Evolutionary conservation across 331 rosid species (phyloP).

Genomic region (Malus hybrid): DNA sequence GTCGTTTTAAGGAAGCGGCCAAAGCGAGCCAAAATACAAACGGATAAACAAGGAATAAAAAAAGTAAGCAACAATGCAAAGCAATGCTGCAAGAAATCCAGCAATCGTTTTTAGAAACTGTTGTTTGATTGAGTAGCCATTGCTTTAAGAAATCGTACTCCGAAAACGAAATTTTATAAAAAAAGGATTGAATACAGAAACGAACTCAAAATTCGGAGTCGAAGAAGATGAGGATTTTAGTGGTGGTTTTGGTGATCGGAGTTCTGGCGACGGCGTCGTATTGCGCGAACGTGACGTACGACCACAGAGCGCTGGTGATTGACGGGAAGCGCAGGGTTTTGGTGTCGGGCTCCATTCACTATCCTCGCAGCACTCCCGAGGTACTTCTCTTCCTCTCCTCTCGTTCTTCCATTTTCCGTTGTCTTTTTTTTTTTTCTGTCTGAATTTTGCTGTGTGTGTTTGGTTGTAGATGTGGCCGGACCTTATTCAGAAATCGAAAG

Average conservation of each 20-base stretch:
- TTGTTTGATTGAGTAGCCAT: background rate
- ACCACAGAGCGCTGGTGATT: slow-evolving; percentile 73
- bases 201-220: background rate
- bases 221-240: slow-evolving; percentile 11
- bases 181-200: background rate
- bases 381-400: slow-evolving; percentile 23
- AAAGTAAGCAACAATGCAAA: background rate
- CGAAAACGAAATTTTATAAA: background rate
- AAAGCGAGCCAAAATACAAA: background rate
- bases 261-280: slow-evolving; percentile 29
- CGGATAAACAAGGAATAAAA: background rate
- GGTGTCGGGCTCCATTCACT: slow-evolving; percentile 88
- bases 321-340: slow-evolving; percentile 74
- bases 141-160: background rate
- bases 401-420: background rate
- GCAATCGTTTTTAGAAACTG: background rate
- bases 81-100: slow-evolving; percentile 9
- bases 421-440: background rate
- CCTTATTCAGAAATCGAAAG: slow-evolving; percentile 82
- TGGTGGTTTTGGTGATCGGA: slow-evolving; percentile 29
- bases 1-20: slow-evolving; percentile 5
- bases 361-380: slow-evolving; percentile 90
- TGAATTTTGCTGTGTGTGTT: background rate
- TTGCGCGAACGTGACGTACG: slow-evolving; percentile 64
- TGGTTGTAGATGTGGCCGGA: slow-evolving; percentile 85